Conservation (phyloP, 495 filamentous ascomycete species). For the Parmelia sp. region DNA sequence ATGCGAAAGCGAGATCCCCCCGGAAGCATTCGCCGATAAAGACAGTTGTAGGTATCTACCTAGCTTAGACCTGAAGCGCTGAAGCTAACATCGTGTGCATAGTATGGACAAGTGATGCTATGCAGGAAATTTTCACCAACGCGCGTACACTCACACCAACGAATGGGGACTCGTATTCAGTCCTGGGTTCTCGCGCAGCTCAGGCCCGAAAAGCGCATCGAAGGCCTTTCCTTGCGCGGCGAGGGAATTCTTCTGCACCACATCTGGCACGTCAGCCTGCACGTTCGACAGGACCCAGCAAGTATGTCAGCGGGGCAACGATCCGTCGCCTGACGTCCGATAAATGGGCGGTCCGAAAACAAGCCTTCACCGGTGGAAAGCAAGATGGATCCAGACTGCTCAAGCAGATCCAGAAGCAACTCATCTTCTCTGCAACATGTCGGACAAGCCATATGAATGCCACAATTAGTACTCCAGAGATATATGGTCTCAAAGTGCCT, state of each 20-base stretch:
- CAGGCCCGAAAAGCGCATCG: constrained; percentile 4
- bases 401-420: constrained; percentile 1
- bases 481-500: constrained; percentile 5
- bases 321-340: constrained; percentile 5
- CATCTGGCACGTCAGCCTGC: not conserved
- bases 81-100: not conserved
- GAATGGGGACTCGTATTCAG: constrained; percentile 1
- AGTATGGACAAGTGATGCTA: constrained; percentile 5
- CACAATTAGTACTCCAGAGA: constrained; percentile 1
- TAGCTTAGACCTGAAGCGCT: not conserved
- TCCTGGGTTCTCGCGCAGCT: not conserved
- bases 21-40: not conserved
- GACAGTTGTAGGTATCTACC: not conserved
- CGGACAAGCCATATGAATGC: constrained; percentile 10
- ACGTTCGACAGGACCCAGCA: constrained; percentile 4
- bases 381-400: constrained; percentile 6
- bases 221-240: not conserved
- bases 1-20: constrained; percentile 1
- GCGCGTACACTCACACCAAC: constrained; percentile 1
- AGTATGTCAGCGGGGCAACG: constrained; percentile 5
- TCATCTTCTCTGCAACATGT: constrained; percentile 4
- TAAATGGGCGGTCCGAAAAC: constrained; percentile 5
- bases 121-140: constrained; percentile 2
- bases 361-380: constrained; percentile 2
- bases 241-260: not conserved